These are phyloP conservation scores for Stenocarpella maydis DNA, from an alignment of 2,329 filamentous ascomycete genomes.

Conservation along the genomic window DNA sequence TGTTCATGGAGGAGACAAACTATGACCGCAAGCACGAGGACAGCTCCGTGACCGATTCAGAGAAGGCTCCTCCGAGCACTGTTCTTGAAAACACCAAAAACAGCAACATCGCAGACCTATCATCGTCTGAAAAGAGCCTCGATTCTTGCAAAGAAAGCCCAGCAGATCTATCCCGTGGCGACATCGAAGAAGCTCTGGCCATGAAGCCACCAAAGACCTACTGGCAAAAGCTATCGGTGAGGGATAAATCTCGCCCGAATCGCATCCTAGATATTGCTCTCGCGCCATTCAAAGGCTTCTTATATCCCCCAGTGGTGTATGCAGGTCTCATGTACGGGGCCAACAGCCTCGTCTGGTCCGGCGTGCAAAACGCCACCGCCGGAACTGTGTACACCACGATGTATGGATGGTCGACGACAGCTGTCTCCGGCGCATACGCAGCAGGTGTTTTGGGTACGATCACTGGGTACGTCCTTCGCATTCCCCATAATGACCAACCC, in stretches of 20 bases:
- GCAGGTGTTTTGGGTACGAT: slow-evolving; percentile 39
- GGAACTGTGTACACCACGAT: slow-evolving; percentile 44
- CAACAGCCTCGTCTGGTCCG: slow-evolving; percentile 45
- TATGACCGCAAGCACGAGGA: slow-evolving; percentile 46
- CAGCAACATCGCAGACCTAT: not conserved
- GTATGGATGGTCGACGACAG: slow-evolving; percentile 44
- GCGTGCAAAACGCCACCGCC: slow-evolving; percentile 44
- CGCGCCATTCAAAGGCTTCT: slow-evolving; percentile 44
- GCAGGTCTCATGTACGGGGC: slow-evolving; percentile 45
- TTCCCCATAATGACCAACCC: too few species aligned
- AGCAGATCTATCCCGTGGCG: not conserved
- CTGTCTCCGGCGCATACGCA: slow-evolving; percentile 41
- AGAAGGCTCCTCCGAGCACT: not conserved
- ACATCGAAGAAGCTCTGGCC: slow-evolving; percentile 23
- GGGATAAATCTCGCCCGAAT: slow-evolving; percentile 49
- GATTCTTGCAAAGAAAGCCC: not conserved
- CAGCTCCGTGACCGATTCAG: too few species aligned
- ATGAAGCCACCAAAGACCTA: slow-evolving; percentile 47
- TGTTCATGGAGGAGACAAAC: slow-evolving; percentile 63
- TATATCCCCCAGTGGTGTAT: slow-evolving; percentile 44
- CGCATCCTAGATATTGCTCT: slow-evolving; percentile 48
- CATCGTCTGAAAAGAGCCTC: not conserved
- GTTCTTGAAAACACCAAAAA: not conserved
- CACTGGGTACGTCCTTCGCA: slow-evolving; percentile 8
- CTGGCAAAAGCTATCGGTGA: slow-evolving; percentile 44